phyloP scores from a whole-genome alignment of 2,329 filamentous ascomycete genomes.

The Pestalotiopsis fici region DNA sequence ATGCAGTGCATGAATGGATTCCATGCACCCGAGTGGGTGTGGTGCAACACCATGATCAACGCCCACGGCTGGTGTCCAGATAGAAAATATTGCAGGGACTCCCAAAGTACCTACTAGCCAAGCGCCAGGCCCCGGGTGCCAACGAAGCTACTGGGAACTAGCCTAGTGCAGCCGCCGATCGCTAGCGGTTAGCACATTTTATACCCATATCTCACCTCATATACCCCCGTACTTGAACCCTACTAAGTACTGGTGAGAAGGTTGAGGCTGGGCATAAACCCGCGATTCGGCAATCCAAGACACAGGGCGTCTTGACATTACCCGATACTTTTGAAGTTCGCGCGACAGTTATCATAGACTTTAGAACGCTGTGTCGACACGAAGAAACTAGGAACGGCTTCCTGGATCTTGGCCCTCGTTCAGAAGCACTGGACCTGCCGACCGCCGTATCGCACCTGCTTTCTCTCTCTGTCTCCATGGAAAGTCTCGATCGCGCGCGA shows the following conservation, averaged over 20 bases:
- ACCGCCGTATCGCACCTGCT: neutral
- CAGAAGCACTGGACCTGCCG: neutral
- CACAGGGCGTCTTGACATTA: neutral
- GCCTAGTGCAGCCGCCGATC: neutral
- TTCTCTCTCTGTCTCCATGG: neutral
- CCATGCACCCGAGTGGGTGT: too few relatives aligned
- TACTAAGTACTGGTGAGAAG: neutral
- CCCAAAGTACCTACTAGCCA: too few relatives aligned
- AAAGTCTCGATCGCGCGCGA: conserved; percentile 2
- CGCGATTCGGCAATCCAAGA: neutral
- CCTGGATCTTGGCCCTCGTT: too few relatives aligned
- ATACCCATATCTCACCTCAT: too few relatives aligned
- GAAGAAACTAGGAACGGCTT: too few relatives aligned
- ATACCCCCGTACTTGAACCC: too few relatives aligned
- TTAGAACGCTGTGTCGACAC: too few relatives aligned
- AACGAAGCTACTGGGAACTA: neutral
- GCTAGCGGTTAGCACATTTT: neutral
- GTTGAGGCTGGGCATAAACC: neutral
- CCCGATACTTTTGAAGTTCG: neutral
- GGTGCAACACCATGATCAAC: too few relatives aligned
- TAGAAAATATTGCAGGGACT: too few relatives aligned
- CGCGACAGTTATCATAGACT: neutral
- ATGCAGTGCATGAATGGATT: too few relatives aligned
- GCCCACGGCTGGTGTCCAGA: too few relatives aligned
- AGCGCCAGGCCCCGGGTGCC: too few relatives aligned